Conservation (phyloP, 768 basidiomycete species). For the Trametes coccinea region DNA sequence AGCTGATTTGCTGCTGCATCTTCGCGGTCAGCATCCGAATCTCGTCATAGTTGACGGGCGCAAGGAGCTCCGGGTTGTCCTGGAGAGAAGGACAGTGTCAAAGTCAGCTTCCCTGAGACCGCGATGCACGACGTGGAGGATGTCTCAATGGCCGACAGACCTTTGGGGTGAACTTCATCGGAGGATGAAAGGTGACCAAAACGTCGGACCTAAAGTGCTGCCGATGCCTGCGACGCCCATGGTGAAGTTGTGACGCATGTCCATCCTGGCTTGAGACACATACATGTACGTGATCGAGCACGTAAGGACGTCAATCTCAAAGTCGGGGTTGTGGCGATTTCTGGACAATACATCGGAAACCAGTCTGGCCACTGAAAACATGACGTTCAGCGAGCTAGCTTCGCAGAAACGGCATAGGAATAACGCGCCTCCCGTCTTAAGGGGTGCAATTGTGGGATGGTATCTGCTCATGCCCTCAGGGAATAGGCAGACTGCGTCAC, state of each 20-base stretch:
- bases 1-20: slow-evolving; percentile 69
- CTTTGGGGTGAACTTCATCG: slow-evolving; percentile 65
- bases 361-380: slow-evolving; percentile 66
- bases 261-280: slow-evolving; percentile 7
- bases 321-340: slow-evolving; percentile 65
- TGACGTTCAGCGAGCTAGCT: slow-evolving; percentile 3
- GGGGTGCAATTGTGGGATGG: slow-evolving; percentile 82
- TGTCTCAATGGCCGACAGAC: slow-evolving; percentile 32
- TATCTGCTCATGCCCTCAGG: slow-evolving; percentile 87
- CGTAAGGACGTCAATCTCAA: slow-evolving; percentile 71
- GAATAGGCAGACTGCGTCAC: slow-evolving; percentile 81
- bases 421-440: slow-evolving; percentile 78
- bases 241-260: slow-evolving; percentile 10
- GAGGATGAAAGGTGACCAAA: slow-evolving; percentile 76
- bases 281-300: slow-evolving; percentile 86
- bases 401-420: not conserved
- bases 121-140: too few species aligned
- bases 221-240: slow-evolving; percentile 56
- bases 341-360: slow-evolving; percentile 75
- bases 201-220: slow-evolving; percentile 90
- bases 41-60: slow-evolving; percentile 60
- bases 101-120: not conserved
- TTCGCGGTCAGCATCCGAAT: slow-evolving; percentile 62
- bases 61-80: slow-evolving; percentile 72
- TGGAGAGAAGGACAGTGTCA: slow-evolving; percentile 27